Conservation (phyloP, 768 basidiomycete genomes). For the Tubosaeta sp. region DNA sequence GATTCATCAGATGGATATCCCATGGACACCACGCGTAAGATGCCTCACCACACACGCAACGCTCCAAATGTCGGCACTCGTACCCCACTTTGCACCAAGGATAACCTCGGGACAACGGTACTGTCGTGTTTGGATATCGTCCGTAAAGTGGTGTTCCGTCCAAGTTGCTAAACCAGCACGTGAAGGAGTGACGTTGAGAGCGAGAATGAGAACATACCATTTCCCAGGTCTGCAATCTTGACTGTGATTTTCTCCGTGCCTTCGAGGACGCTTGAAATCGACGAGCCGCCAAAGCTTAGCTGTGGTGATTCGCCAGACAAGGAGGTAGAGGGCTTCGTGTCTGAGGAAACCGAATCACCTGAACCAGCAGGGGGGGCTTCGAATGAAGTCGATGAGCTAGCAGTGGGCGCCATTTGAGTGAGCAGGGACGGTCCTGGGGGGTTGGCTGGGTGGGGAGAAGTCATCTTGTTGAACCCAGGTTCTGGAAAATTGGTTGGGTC, state of each 20-base stretch:
- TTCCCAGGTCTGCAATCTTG: constrained; percentile 98
- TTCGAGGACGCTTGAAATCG: constrained; percentile 31
- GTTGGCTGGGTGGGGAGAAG: constrained; percentile 32
- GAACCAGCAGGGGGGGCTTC: constrained; percentile 26
- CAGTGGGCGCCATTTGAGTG: constrained; percentile 58
- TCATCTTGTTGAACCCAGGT: constrained; percentile 36
- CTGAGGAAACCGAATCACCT: constrained; percentile 12
- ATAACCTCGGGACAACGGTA: constrained; percentile 98
- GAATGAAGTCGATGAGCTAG: constrained; percentile 19
- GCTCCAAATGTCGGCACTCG: constrained; percentile 96
- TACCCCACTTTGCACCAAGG: constrained; percentile 91
- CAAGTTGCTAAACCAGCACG: constrained; percentile 55
- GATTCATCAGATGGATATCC: background rate
- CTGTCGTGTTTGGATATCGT: constrained; percentile 97
- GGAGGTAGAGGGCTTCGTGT: constrained; percentile 24
- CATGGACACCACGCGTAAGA: background rate
- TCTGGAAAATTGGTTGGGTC: constrained; percentile 48
- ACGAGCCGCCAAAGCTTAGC: constrained; percentile 22
- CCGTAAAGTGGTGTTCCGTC: constrained; percentile 96
- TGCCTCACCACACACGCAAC: constrained; percentile 84
- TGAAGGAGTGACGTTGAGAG: constrained; percentile 1
- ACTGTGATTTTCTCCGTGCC: constrained; percentile 79
- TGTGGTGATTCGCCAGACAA: constrained; percentile 28
- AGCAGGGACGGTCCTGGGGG: constrained; percentile 65
- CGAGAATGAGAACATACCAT: constrained; percentile 50